Evolutionary conservation across 495 filamentous ascomycete genomes (phyloP), one percentile per base, ranked within the genome.

Genomic region (Cairneyella variabilis): DNA sequence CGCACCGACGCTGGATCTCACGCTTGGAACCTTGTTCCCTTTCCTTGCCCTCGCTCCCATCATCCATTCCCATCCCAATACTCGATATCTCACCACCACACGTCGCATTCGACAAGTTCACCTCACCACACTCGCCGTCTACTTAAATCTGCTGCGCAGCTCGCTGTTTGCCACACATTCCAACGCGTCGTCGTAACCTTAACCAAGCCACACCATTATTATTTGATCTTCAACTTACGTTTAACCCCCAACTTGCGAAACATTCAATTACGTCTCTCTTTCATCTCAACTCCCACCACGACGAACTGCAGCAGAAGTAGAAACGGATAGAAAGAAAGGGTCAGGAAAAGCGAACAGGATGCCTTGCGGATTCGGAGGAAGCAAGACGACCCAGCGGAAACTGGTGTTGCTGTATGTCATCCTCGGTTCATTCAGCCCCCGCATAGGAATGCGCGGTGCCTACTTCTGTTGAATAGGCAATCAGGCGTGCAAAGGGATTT

Each of bases 381-480:
- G 69, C 50, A 83, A 86, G 79, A 95, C 81, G 30, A 90, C 93
- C 60, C 89, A 95, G 76, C 88, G 93, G 69, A 98, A 98, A 83
- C 86, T 98, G 69, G 93, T 98, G 67, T 80, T 98, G 55, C 76
- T 98, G 91, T 96, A 72, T 70, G 86, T 50, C 40, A 4, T 47
- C 21, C n/a, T 10, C 26, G 2, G 5, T 34, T 21, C 48, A 2
- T 18, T 37, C 16, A 3, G 39, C 11, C 3, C 5, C 12, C 23
- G 17, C 46, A 37, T 7, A 10, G 18, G 30, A 3, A 23, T 9
- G 8, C 8, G 30, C 46, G 43, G 14, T 34, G 20, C 20, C 10
- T n/a, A 8, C 34, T 17, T 5, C 3, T 12, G 22, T 36, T 25
- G 39, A 37, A 40, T 36, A 20, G 22, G 7, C 40, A 27, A n/a